phyloP scores from a whole-genome alignment of 768 basidiomycete species.

The Auricularia auricula-judae region DNA sequence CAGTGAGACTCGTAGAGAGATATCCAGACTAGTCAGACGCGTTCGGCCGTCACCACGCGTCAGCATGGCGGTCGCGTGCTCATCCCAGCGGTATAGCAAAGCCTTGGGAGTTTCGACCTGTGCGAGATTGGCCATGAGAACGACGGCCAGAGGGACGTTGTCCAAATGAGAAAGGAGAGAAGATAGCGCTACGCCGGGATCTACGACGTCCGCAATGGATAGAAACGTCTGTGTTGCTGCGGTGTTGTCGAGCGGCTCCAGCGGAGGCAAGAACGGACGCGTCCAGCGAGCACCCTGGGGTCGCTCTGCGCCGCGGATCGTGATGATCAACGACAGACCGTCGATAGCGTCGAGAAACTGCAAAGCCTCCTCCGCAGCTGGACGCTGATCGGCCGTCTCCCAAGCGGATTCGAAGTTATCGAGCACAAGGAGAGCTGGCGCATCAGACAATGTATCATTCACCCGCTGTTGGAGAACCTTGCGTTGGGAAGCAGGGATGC shows the following conservation, averaged over 20 bases:
- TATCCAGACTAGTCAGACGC: neutral
- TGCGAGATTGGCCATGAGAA: neutral
- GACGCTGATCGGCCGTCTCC: neutral
- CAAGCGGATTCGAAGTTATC: conserved; percentile 1
- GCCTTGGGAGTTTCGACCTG: neutral
- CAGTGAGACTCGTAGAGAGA: neutral
- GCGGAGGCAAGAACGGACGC: neutral
- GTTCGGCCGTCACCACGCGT: neutral
- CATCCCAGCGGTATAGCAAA: neutral
- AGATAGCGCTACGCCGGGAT: neutral
- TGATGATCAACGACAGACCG: neutral
- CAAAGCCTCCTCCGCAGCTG: neutral
- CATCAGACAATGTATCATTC: neutral
- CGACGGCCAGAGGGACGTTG: neutral
- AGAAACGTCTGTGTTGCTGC: neutral
- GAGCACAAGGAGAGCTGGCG: conserved; percentile 5
- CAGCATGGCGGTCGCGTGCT: neutral
- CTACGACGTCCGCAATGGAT: neutral
- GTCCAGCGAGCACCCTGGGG: neutral
- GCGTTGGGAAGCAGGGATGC: neutral
- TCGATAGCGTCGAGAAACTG: neutral
- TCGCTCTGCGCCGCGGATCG: neutral
- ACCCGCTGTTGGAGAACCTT: neutral
- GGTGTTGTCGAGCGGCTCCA: neutral
- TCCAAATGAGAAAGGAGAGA: neutral